phyloP scores from a whole-genome alignment of 306 rosid species.

The Malus sieversii region DNA sequence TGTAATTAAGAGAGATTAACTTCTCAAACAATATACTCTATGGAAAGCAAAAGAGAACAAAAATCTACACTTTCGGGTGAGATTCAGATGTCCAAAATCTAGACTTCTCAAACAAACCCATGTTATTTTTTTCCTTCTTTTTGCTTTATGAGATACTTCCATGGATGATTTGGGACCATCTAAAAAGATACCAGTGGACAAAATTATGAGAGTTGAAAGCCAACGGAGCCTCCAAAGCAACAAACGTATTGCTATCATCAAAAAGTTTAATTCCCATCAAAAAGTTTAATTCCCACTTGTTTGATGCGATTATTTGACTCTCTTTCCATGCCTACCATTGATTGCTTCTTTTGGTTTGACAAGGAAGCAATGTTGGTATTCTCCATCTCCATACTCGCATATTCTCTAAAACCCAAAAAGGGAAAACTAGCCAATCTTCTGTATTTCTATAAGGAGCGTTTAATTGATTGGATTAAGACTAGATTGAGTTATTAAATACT shows the following conservation, averaged over 20 bases:
- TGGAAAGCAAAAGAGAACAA: neutral
- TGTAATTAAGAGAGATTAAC: neutral
- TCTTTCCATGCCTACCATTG: neutral
- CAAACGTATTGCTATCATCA: neutral
- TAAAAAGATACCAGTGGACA: too few relatives aligned
- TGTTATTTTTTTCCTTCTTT: neutral
- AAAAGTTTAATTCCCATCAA: neutral
- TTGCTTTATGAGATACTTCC: neutral
- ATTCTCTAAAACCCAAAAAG: too few relatives aligned
- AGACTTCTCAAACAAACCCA: too few relatives aligned
- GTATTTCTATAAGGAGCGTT: too few relatives aligned
- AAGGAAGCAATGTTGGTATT: too few relatives aligned
- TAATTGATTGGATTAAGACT: too few relatives aligned
- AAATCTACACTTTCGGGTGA: neutral
- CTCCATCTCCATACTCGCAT: too few relatives aligned
- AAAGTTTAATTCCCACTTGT: constrained; percentile 7
- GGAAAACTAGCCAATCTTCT: too few relatives aligned
- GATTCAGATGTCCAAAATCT: neutral
- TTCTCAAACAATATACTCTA: too few relatives aligned
- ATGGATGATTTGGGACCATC: neutral
- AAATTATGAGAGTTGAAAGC: too few relatives aligned
- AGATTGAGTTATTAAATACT: too few relatives aligned
- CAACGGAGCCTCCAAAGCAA: too few relatives aligned
- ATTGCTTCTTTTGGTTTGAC: neutral
- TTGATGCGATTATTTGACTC: neutral